Base-by-base conservation (phyloP, 345 rosid species). In the Citrus unshiu region DNA sequence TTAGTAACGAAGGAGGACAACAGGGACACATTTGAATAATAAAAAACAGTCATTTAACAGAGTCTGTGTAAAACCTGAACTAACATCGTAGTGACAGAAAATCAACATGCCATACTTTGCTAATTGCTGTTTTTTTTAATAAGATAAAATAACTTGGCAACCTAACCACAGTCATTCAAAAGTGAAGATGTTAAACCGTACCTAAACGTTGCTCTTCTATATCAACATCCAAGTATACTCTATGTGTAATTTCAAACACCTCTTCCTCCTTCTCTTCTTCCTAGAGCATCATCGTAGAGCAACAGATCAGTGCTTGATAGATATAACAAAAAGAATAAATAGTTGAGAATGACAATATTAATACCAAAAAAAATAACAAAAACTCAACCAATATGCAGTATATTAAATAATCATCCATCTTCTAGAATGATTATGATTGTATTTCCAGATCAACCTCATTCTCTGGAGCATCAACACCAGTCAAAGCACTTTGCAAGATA, bases 161-260 rank as follows among this genome's bases (percentile, higher is more conserved):
- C 22, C 34, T 66, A n/a, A 70, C 27, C 69, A 68, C 21, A 30
- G 35, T 34, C 68, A 51, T 32, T 19, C 40, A 62, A 68, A 30
- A 62, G 46, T 4, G 39, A 22, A 37, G 24, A 61, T 2, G 37
- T 16, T 67, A 79, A 64, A 24, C 29, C 16, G 29, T 86, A 96
- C 99, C 99, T 86, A 90, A 79, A 30, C 88, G 97, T 75, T 96
- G 99, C 71, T 85, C 95, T 12, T 93, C 99, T 27, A 96, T 96
- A 89, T 94, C 95, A 59, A 96, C 85, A 79, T 96, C 98, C 88
- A 96, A 88, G 87, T 85, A 96, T 18, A 94, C 99, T 83, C 97
- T 94, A 80, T 94, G 91, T 27, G 98, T 94, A 85, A 94, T 89
- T 81, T 96, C 97, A 74, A 90, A 75, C 32, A 79, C 86, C 75